A percentile compares a stretch with the other conserved stretches of the same genome.
phyloP scores from a whole-genome alignment of 108 stramenopile species.

The Poteriospumella lacustris region DNA sequence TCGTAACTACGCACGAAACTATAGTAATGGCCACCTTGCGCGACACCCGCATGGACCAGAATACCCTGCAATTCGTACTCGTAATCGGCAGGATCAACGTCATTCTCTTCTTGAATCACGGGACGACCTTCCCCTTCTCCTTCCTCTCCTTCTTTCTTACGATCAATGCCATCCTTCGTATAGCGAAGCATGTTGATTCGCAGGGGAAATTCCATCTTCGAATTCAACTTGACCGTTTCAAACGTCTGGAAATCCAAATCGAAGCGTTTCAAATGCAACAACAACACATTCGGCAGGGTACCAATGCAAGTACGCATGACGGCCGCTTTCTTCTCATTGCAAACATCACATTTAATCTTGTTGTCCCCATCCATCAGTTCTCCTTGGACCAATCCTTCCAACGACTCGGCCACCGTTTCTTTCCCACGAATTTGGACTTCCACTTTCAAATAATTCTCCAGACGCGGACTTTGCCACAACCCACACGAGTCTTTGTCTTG shows the following conservation, averaged over 20 bases:
- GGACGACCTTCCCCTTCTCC: constrained; percentile 38
- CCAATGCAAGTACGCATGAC: constrained; percentile 77
- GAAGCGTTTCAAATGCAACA: constrained; percentile 90
- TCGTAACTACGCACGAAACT: constrained; percentile 64
- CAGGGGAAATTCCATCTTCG: constrained; percentile 83
- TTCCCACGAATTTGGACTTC: constrained; percentile 90
- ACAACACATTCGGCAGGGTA: constrained; percentile 77
- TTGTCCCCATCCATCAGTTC: constrained; percentile 97
- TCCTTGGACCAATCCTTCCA: constrained; percentile 78
- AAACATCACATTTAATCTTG: constrained; percentile 79
- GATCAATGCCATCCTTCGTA: constrained; percentile 81
- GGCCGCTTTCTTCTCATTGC: constrained; percentile 88
- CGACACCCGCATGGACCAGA: constrained; percentile 90
- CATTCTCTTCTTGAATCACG: constrained; percentile 26
- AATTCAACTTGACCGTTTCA: constrained; percentile 97
- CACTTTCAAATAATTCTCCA: constrained; percentile 78
- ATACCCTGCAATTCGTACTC: constrained; percentile 87
- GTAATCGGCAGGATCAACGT: constrained; percentile 69
- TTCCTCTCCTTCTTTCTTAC: constrained; percentile 52
- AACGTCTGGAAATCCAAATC: constrained; percentile 95
- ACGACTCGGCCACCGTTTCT: constrained; percentile 78
- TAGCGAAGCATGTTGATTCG: constrained; percentile 87
- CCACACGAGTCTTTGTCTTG: constrained; percentile 54
- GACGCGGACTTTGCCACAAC: background rate
- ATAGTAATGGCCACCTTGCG: constrained; percentile 97